Evolutionary conservation across 75 land plant genomes (phyloP).

Genomic region (Selaginella moellendorffii): DNA sequence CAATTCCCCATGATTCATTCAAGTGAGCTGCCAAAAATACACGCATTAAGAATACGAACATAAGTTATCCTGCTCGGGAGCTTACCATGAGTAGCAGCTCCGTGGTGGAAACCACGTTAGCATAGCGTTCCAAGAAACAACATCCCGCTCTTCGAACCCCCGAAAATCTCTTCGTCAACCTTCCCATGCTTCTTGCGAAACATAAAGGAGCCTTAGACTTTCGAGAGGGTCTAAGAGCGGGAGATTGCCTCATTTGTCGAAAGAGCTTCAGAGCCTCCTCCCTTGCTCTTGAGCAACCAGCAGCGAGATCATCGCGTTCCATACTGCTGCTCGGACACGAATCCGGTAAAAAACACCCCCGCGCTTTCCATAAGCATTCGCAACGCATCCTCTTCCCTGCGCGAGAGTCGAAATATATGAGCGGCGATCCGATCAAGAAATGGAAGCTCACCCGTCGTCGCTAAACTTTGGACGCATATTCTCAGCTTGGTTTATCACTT

Average conservation of each 20-base stretch:
- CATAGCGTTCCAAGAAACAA: background rate
- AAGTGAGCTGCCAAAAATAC: background rate
- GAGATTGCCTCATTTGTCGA: background rate
- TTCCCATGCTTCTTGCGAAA: background rate
- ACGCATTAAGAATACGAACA: background rate
- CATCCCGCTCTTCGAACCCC: background rate
- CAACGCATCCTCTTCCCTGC: too few relatives aligned
- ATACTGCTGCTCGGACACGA: background rate
- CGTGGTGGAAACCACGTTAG: background rate
- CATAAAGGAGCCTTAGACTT: too few relatives aligned
- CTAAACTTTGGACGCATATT: too few relatives aligned
- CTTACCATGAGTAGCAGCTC: background rate
- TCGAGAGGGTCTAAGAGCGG: too few relatives aligned
- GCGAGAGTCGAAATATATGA: too few relatives aligned
- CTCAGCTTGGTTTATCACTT: too few relatives aligned
- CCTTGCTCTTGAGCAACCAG: background rate
- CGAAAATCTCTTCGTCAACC: slow-evolving; percentile 28
- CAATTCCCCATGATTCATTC: background rate
- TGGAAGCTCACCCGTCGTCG: too few relatives aligned
- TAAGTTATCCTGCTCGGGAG: background rate
- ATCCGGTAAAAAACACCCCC: background rate
- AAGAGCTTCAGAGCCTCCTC: background rate
- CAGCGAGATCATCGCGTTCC: background rate
- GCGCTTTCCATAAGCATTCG: background rate
- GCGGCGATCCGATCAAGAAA: too few relatives aligned